Conservation (phyloP, 2,329 filamentous ascomycete species). For the Microdochium bolleyi region DNA sequence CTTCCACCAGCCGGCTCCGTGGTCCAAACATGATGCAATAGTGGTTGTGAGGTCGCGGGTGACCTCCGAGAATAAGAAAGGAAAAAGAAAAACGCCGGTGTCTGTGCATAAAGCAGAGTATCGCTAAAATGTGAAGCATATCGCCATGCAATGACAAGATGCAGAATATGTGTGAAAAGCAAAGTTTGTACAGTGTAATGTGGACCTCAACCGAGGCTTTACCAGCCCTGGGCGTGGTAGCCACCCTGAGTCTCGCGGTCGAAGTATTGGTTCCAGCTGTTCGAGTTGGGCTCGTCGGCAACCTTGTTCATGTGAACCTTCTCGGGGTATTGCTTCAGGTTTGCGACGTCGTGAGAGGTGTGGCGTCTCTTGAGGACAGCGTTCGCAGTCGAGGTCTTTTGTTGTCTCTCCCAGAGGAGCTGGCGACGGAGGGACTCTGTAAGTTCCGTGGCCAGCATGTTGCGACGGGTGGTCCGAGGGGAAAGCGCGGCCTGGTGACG, state of each 20-base stretch:
- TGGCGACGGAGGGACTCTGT: slow-evolving; percentile 89
- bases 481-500: slow-evolving; percentile 71
- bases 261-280: slow-evolving; percentile 81
- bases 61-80: slow-evolving; percentile 9
- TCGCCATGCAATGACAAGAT: slow-evolving; percentile 21
- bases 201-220: slow-evolving; percentile 9
- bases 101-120: slow-evolving; percentile 21
- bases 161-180: slow-evolving; percentile 3
- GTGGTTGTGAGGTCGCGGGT: slow-evolving; percentile 6
- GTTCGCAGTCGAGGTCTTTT: slow-evolving; percentile 83
- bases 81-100: slow-evolving; percentile 18
- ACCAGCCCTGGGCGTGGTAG: slow-evolving; percentile 85
- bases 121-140: slow-evolving; percentile 18
- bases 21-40: slow-evolving; percentile 4
- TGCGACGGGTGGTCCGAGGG: slow-evolving; percentile 81
- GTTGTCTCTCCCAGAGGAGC: slow-evolving; percentile 89
- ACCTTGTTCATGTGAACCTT: slow-evolving; percentile 47
- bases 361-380: slow-evolving; percentile 85
- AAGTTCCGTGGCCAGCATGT: slow-evolving; percentile 92
- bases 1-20: slow-evolving; percentile 11
- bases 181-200: slow-evolving; percentile 18
- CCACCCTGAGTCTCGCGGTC: slow-evolving; percentile 69
- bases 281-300: slow-evolving; percentile 50
- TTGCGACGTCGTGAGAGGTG: slow-evolving; percentile 84
- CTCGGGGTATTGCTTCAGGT: slow-evolving; percentile 75